Evolutionary conservation across 805 yeast genomes (phyloP), one percentile per base, ranked within the genome.

Genomic region (Yarrowia sp.): DNA sequence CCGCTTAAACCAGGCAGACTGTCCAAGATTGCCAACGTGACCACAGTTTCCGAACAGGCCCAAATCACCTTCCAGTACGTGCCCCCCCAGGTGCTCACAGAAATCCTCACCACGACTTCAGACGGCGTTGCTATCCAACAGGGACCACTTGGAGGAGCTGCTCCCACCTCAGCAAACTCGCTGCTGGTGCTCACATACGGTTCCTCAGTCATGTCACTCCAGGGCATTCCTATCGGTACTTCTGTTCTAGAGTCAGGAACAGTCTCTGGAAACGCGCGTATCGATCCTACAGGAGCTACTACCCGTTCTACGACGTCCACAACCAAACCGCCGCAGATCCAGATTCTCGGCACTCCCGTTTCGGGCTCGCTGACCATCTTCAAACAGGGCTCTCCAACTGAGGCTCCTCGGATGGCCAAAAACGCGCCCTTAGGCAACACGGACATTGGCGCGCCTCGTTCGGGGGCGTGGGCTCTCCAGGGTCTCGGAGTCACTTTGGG

Each of bases 1-100:
- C 63, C 63, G 6, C 41, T 58, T 19, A 58, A 58, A 21, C 38
- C 51, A 1, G 63, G 63, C 19, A 21, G 32, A 4, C 30, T 58
- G 32, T 21, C 51, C 12, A 41, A 17, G 16, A 58, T 58, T 16
- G 63, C 63, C 1, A 58, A 58, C 51, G 51, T 43, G 9, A 58
- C 63, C 6, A 41, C 51, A 5, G 63, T 58, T 3, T 41, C 63
- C 12, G 63, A 58, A 17, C 63, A 58, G 32, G 51, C 63, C 8
- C 40, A 41, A 10, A 43, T 58, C 30, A 58, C 63, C 7, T 58
- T 36, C 38, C 63, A 58, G 51, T 58, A 54, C 10, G 44, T 38
- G 9, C 33, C 46, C 12, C 26, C 61, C 0, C 30, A 32, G 11
- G 26, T 17, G 1, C 19, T 54, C 19, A 54, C 61, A 1, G 61